Base-by-base conservation (phyloP, 148 eudicot genomes). In the Nepenthes gracilis region DNA sequence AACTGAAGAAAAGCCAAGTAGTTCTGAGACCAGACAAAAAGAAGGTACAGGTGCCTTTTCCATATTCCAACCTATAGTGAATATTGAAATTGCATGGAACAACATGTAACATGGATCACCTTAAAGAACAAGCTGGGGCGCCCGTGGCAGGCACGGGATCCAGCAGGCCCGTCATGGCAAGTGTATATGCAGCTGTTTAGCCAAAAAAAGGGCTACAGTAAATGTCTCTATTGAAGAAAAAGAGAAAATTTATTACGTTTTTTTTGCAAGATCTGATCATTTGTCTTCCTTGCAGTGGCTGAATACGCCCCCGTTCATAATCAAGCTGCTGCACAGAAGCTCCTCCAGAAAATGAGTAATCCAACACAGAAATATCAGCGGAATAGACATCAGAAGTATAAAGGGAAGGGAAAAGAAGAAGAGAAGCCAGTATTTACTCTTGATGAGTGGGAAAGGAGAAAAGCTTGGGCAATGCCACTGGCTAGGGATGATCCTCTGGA, bases 311-410 rank as follows among this genome's bases (percentile, higher is more conserved):
- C 97, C 57, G 74, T 87, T 70, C 97, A 87, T 68, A 90, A 87
- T 75, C 95, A 87, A 75, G 97, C 81, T 36, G 97, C 95, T 76
- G 80, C 97, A 59, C 95, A 85, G 56, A 91, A 91, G 57, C 95
- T 91, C 54, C 83, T 83, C 15, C 89, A 83, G 78, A 91, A 77
- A 76, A 76, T 85, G 88, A 83, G 72, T 72, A 75, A 78, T 59
- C 80, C 84, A 56, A 74, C 47, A 14, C 71, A 67, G 62, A 70
- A 59, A 48, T 66, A 55, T 69, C 84, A 67, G 64, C 70, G 68
- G 62, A 67, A 72, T 12, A 81, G 78, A 77, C 79, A 75, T 73
- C 76, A 79, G 57, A 76, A 78, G 66, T 76, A 74, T 68, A 85
- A 71, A 65, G 91, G 95, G 12, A 84, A 62, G 72, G 80, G 50